Percentiles rank a stretch among this genome's conserved stretches.
Evolutionary conservation across 306 rosid species (phyloP).

Genomic region (Dalbergia oliveri): DNA sequence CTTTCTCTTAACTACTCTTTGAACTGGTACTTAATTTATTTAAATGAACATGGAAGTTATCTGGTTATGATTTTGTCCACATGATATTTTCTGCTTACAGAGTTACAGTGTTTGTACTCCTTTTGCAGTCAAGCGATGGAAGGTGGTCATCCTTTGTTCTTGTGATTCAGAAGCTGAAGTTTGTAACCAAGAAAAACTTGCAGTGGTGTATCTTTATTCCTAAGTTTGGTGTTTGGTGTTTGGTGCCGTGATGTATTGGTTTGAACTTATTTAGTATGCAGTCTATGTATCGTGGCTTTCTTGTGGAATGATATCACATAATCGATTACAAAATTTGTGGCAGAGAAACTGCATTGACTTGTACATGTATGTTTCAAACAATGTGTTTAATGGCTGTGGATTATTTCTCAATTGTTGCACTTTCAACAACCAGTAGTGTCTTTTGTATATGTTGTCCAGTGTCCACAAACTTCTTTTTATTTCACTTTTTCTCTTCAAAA

Average conservation of each 20-base stretch:
- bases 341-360: neutral
- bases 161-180: constrained; percentile 21
- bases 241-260: neutral
- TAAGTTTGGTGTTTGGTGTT: neutral
- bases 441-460: no score
- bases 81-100: neutral
- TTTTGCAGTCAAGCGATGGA: neutral
- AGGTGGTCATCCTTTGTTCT: neutral
- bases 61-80: neutral
- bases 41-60: neutral
- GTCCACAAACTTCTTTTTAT: neutral
- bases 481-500: neutral
- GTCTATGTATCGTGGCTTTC: neutral
- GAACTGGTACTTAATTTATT: no score
- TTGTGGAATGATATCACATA: neutral
- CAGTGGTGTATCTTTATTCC: neutral
- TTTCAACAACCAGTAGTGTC: neutral
- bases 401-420: neutral
- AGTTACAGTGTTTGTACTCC: neutral
- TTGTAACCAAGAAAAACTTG: neutral
- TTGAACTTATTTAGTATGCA: neutral
- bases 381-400: neutral
- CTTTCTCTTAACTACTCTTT: neutral
- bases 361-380: neutral
- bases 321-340: neutral